Percentiles rank a stretch among this genome's conserved stretches.
Evolutionary conservation across 257 asterid genomes (phyloP).

Genomic region (Lantana camara): DNA sequence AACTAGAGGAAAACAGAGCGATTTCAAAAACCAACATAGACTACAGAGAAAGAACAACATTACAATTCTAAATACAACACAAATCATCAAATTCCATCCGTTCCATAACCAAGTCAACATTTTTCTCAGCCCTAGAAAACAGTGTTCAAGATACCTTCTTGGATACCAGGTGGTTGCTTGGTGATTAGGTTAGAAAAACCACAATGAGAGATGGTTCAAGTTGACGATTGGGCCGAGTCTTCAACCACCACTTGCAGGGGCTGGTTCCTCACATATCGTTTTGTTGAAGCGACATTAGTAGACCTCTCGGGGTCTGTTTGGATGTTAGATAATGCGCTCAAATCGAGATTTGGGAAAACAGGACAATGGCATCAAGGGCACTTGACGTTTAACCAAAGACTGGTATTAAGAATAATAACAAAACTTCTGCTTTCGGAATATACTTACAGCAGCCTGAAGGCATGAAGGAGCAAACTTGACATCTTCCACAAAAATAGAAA

Average conservation of each 20-base stretch:
- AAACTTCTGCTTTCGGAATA: constrained; percentile 18
- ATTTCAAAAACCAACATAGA: too few relatives aligned
- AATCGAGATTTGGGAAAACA: constrained; percentile 70
- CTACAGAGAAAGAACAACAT: background rate
- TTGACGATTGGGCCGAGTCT: constrained; percentile 29
- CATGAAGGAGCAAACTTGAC: constrained; percentile 71
- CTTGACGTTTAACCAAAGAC: constrained; percentile 61
- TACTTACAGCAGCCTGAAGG: constrained; percentile 81
- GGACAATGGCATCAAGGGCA: constrained; percentile 79
- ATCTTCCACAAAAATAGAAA: constrained; percentile 53
- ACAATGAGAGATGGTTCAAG: constrained; percentile 12
- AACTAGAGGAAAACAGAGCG: too few relatives aligned
- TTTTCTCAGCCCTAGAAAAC: background rate
- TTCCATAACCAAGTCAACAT: background rate
- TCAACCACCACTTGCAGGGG: constrained; percentile 43
- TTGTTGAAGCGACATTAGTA: constrained; percentile 38
- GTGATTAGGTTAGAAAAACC: background rate
- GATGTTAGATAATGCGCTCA: constrained; percentile 61
- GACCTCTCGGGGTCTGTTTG: constrained; percentile 50
- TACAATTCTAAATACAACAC: background rate
- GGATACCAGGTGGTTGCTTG: background rate
- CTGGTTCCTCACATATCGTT: constrained; percentile 22
- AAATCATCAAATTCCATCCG: background rate
- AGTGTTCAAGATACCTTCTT: background rate
- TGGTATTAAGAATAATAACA: background rate